phyloP scores from a whole-genome alignment of 2,329 filamentous ascomycete genomes.

The Beauveria sp. region DNA sequence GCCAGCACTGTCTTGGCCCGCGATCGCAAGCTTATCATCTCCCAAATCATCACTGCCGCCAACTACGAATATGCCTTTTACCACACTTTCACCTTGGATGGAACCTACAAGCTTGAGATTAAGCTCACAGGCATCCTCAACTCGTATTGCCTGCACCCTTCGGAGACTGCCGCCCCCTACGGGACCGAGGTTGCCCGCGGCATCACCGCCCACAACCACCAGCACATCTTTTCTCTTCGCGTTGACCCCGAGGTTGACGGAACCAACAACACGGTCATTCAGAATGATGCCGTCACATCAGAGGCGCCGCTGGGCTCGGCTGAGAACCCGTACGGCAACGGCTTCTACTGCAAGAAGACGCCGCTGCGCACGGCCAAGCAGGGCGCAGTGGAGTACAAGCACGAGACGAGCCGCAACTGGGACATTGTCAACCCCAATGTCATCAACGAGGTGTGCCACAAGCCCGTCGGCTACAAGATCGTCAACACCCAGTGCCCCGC shows the following conservation, averaged over 20 bases:
- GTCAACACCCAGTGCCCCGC: slow-evolving; percentile 38
- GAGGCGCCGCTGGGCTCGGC: slow-evolving; percentile 55
- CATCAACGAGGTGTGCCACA: slow-evolving; percentile 32
- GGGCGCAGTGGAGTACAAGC: slow-evolving; percentile 18
- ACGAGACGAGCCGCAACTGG: slow-evolving; percentile 28
- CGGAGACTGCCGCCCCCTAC: slow-evolving; percentile 33
- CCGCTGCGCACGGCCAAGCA: slow-evolving; percentile 18
- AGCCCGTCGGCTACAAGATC: slow-evolving; percentile 39
- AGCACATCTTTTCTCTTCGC: slow-evolving; percentile 61
- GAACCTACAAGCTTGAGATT: slow-evolving; percentile 55
- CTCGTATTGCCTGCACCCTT: slow-evolving; percentile 33
- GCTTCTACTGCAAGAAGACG: slow-evolving; percentile 44
- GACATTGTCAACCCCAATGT: slow-evolving; percentile 37
- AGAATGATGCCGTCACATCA: slow-evolving; percentile 58
- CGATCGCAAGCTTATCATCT: slow-evolving; percentile 51
- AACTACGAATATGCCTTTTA: slow-evolving; percentile 54
- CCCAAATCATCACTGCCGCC: slow-evolving; percentile 57
- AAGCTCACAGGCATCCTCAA: slow-evolving; percentile 45
- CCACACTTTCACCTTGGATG: slow-evolving; percentile 40
- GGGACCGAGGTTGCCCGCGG: slow-evolving; percentile 58
- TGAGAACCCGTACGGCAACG: slow-evolving; percentile 69
- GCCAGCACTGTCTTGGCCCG: slow-evolving; percentile 49
- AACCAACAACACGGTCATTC: slow-evolving; percentile 55
- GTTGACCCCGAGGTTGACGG: slow-evolving; percentile 61
- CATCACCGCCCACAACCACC: slow-evolving; percentile 59